These are phyloP conservation scores for Grosmannia clavigera DNA, from an alignment of 2,329 filamentous ascomycete species.

Conservation along the genomic window DNA sequence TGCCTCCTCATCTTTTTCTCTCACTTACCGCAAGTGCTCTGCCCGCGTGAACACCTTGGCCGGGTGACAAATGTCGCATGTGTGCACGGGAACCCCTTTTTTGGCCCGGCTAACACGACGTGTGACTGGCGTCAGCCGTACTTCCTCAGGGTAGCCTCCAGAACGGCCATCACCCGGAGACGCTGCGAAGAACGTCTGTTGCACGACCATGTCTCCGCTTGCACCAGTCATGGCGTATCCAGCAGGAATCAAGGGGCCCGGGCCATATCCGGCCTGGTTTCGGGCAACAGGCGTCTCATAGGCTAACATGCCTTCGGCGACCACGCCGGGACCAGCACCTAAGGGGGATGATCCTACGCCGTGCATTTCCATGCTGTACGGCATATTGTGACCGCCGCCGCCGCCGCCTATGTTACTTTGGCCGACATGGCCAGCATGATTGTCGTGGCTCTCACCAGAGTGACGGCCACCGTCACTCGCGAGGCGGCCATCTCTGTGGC, in stretches of 20 bases:
- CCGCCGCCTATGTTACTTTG: too few relatives aligned
- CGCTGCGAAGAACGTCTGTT: not conserved
- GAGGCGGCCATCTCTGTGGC: not conserved
- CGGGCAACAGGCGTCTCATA: not conserved
- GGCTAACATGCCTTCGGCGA: not conserved
- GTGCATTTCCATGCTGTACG: not conserved
- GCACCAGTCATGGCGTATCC: not conserved
- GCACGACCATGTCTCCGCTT: not conserved
- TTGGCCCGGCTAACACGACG: conserved; percentile 1
- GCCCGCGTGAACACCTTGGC: conserved; percentile 1
- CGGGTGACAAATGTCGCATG: not conserved
- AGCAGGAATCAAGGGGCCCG: not conserved
- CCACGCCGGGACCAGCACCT: not conserved
- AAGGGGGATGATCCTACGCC: not conserved
- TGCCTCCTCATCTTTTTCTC: not conserved
- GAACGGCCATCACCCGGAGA: not conserved
- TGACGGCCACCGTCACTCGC: not conserved
- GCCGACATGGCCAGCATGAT: too few relatives aligned
- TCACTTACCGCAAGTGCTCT: not conserved
- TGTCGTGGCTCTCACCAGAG: not conserved
- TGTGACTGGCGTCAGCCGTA: not conserved
- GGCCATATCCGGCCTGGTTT: not conserved
- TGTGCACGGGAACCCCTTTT: conserved; percentile 1
- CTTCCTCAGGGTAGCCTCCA: not conserved
- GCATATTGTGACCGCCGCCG: not conserved